These are phyloP conservation scores for Pezicula carpinea DNA, from an alignment of 2,329 filamentous ascomycete species.

Conservation along the genomic window DNA sequence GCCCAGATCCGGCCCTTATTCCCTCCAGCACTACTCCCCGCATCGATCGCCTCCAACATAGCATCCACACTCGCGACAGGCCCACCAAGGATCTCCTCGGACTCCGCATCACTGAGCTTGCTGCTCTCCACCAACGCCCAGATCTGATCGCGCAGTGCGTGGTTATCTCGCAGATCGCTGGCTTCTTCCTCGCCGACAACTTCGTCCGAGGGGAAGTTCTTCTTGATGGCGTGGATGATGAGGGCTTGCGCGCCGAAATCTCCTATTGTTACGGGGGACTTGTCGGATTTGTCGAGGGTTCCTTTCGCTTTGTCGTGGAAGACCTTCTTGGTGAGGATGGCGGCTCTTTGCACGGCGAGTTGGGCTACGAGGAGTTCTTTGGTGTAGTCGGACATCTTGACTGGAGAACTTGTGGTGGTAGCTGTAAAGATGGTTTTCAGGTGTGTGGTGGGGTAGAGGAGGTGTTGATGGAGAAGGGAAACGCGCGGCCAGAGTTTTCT, in stretches of 20 bases:
- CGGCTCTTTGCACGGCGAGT: slow-evolving; percentile 81
- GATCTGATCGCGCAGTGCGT: slow-evolving; percentile 65
- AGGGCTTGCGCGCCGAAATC: slow-evolving; percentile 97
- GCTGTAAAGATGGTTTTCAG: slow-evolving; percentile 12
- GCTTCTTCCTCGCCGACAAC: slow-evolving; percentile 97
- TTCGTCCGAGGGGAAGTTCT: slow-evolving; percentile 85
- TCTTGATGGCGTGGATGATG: slow-evolving; percentile 84
- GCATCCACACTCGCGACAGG: slow-evolving; percentile 59
- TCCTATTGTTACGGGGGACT: slow-evolving; percentile 93
- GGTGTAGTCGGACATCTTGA: slow-evolving; percentile 51
- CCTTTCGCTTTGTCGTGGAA: slow-evolving; percentile 90
- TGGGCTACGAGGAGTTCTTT: slow-evolving; percentile 80
- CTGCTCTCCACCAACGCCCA: slow-evolving; percentile 78
- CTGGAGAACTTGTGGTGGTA: too few species aligned
- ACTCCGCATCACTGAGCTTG: slow-evolving; percentile 60
- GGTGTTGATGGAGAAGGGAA: slow-evolving; percentile 24
- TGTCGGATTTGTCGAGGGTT: slow-evolving; percentile 90
- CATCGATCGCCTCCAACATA: slow-evolving; percentile 64
- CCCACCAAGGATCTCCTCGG: slow-evolving; percentile 66
- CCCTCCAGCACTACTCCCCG: slow-evolving; percentile 67
- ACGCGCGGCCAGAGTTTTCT: slow-evolving; percentile 25
- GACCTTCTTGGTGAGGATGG: slow-evolving; percentile 70
- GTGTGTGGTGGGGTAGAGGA: slow-evolving; percentile 16
- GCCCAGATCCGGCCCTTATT: slow-evolving; percentile 82
- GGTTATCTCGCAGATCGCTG: slow-evolving; percentile 68